Evolutionary conservation across 352 stramenopile genomes (phyloP), one percentile per base, ranked within the genome.

Genomic region (Hyaloperonospora brassicae): DNA sequence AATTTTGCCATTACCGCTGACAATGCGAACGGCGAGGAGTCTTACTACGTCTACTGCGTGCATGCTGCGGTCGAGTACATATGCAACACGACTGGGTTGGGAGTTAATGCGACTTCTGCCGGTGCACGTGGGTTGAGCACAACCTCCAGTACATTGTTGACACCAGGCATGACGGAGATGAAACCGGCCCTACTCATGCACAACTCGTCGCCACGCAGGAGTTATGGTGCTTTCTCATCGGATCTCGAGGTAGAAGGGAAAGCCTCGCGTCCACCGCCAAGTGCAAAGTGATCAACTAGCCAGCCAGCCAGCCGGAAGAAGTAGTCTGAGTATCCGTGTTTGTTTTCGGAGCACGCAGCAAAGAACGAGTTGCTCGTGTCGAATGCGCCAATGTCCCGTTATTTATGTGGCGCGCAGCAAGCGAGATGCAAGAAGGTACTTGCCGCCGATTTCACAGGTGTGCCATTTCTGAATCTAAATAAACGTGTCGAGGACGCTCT

Each of bases 1-100:
- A 86, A 87, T 44, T 93, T 75, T 17, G 83, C 83, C n/a, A 89
- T 93, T 63, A 87, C 71, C 25, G 70, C 64, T 34, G 65, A 77
- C 14, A 93, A 90, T 43, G 74, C 72, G 24, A 93, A 91, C 27
- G 83, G 83, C 7, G 83, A 93, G 57, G 83, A 91, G 50, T 89
- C 83, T n/a, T 93, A 93, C 56, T 93, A 93, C 55, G 83, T 93
- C 13, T 93, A 93, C 47, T 93, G 83, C 55, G 80, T 93, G 13
- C 83, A 93, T 38, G 80, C 79, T 0, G 83, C 83, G 2, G 76
- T 93, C 17, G 83, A 93, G 64, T 89, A 86, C 59, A 68, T 93
- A 12, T 93, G 83, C 66, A 93, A 89, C 55, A 84, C 73, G 9
- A 63, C 73, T 5, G 64, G 62, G 2, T 61, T 86, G 14, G 56